These are phyloP conservation scores for Agrocybe praecox DNA, from an alignment of 768 basidiomycete species.

Conservation along the genomic window DNA sequence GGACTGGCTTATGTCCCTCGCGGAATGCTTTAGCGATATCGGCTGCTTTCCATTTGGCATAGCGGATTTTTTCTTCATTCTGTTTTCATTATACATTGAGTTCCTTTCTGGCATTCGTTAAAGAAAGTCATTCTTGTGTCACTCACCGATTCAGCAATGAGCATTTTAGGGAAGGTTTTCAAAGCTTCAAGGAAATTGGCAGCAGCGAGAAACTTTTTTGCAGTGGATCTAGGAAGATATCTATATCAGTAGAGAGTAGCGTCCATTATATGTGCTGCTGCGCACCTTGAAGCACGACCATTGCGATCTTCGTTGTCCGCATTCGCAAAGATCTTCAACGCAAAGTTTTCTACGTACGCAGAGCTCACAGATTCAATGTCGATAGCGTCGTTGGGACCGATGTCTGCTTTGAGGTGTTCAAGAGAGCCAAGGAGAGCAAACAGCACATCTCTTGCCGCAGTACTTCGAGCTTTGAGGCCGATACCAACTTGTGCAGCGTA, in stretches of 20 bases:
- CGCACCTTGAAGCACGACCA: slow-evolving; percentile 75
- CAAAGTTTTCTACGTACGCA: slow-evolving; percentile 96
- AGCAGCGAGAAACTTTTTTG: slow-evolving; percentile 93
- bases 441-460: slow-evolving; percentile 66
- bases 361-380: slow-evolving; percentile 81
- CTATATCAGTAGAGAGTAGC: slow-evolving; percentile 2
- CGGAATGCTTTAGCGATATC: slow-evolving; percentile 94
- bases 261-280: not conserved
- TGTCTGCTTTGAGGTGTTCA: slow-evolving; percentile 78
- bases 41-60: slow-evolving; percentile 97
- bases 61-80: slow-evolving; percentile 88
- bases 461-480: slow-evolving; percentile 66
- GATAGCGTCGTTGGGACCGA: slow-evolving; percentile 78
- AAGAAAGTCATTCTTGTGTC: slow-evolving; percentile 5
- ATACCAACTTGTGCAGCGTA: slow-evolving; percentile 91
- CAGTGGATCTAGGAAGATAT: slow-evolving; percentile 63
- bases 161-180: slow-evolving; percentile 66
- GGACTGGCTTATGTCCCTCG: slow-evolving; percentile 83
- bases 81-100: no score
- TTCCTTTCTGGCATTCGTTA: no score
- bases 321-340: slow-evolving; percentile 79
- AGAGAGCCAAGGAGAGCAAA: slow-evolving; percentile 74
- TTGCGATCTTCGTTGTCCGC: slow-evolving; percentile 92
- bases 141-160: slow-evolving; percentile 61
- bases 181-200: slow-evolving; percentile 94